Evolutionary conservation across 345 rosid genomes (phyloP), one percentile per base, ranked within the genome.

Genomic region (Mallotus nudiflorus): DNA sequence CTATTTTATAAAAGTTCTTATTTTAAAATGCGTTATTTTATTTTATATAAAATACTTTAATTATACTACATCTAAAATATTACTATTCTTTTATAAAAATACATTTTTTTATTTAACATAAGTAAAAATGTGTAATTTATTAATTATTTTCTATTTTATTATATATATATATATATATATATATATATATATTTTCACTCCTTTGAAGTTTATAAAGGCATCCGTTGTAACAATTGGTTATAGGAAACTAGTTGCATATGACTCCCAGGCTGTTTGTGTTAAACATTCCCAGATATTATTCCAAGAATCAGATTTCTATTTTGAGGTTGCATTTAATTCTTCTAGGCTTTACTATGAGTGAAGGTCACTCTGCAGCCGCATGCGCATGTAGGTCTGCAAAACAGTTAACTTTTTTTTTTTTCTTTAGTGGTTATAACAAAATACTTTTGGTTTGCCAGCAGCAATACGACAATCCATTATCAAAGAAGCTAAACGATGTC

Each of bases 401-500:
- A 8, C 16, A 48, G 19, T 48, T 59, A 16, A 24, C 63, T 59
- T 33, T 59, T 33, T 11, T 59, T 14, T 39, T 9, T 20, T 27
- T 35, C 42, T 1, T 27, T 27, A n/a, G 55, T n/a, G 16, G 2
- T 48, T 48, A 48, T 48, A 48, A 46, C 15, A 1, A 25, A n/a
- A 3, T 51, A 51, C 55, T n/a, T 51, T 20, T 51, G 55, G 25
- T n/a, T 51, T 25, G 55, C 1, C 89, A 92, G 80, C 89, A 87
- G 81, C 87, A 80, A 79, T 86, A 68, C 58, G 91, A 86, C 70
- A 92, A 92, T 77, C 82, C 88, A 49, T 69, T 85, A 66, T 92
- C 98, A 20, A 86, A 86, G 84, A 92, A 87, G 73, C 80, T 86
- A 46, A 90, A 88, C 66, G 91, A 88, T 0, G 80, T 90, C 58